Evolutionary conservation across 1,139 yeast genomes (phyloP), one percentile per base, ranked within the genome.

Genomic region (Zygoascus sp.): DNA sequence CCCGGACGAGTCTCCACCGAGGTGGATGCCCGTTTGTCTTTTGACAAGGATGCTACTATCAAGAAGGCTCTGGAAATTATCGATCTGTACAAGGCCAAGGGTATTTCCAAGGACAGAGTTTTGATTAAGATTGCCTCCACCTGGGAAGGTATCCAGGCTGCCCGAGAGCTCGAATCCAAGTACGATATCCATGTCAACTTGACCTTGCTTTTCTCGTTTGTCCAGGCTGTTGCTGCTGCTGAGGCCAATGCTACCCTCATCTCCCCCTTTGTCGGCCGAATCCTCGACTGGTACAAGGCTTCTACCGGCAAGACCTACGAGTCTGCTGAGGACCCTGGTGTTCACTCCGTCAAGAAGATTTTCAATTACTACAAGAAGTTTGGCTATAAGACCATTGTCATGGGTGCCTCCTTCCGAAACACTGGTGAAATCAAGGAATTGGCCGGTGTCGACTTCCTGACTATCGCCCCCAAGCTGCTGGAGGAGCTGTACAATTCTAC

Each of bases 351-450:
- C 62, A 83, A 81, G 71, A 67, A 67, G 53, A 92, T 92, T 70
- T 92, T 70, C 87, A 86, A 90, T 85, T 92, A 92, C 83, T 92
- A 92, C 86, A 92, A 92, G 83, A 92, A 92, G 77, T 88, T 71
- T 72, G 94, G 83, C 60, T 92, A 92, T 82, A 78, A 92, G 65
- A 92, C 98, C 72, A 90, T 92, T 69, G 98, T 92, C 66, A 92
- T 92, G 98, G 99, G 98, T 73, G 99, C 99, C 54, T 90, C 97
- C 51, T 92, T 92, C 90, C 90, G 99, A 83, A 94, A 90, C 79
- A 74, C 77, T 57, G 97, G 94, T 59, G 98, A 92, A 76, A 89
- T 92, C 74, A 85, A 83, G 74, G 96, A 95, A 60, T 79, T 92
- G 63, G 97, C 98, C 56, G 99, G 98, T 71, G 85, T 88, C 67